Evolutionary conservation across 2,329 filamentous ascomycete genomes (phyloP), one percentile per base, ranked within the genome.

Genomic region (Penicillium sp.): DNA sequence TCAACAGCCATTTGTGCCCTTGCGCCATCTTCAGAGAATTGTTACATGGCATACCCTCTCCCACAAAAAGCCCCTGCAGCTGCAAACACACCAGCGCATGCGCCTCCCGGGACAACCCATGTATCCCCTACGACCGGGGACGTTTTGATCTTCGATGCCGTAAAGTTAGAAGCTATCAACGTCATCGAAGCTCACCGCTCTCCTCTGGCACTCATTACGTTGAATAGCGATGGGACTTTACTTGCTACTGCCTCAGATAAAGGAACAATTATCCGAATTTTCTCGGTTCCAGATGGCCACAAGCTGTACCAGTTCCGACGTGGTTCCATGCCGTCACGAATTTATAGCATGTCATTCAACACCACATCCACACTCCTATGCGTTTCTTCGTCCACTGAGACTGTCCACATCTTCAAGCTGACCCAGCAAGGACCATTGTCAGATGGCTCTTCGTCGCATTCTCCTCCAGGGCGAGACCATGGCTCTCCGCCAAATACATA

Each of bases 311-410:
- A 99, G 71, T 99, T 99, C 76, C 86, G 94, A 57, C 86, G 94
- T 61, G 94, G 94, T 41, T 97, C 93, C 2, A 97, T 97, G 74
- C 94, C 94, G 0, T 92, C 92, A 1, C 88, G 90, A 38, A 99
- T 99, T 65, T 97, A 92, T 77, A 96, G 91, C 83, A 97, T 99
- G 91, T 96, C 92, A 1, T 99, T 99, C 77, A 99, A 99, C 73
- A 87, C 91, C 47, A 91, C 89, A 56, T 96, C 92, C 2, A 96
- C 92, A 1, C 80, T 99, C 11, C 84, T 99, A 35, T 97, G 92
- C 68, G 92, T 99, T 38, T 97, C 94, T 5, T 97, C 93, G 3
- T 92, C 91, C 1, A 96, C 92, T 0, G 94, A 99, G 68, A 99
- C 94, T 0, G 88, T 99, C 10, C 94, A 99, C 72, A 91, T 99